Evolutionary conservation across 768 basidiomycete genomes (phyloP).

Genomic region (Daedaleopsis nitida): DNA sequence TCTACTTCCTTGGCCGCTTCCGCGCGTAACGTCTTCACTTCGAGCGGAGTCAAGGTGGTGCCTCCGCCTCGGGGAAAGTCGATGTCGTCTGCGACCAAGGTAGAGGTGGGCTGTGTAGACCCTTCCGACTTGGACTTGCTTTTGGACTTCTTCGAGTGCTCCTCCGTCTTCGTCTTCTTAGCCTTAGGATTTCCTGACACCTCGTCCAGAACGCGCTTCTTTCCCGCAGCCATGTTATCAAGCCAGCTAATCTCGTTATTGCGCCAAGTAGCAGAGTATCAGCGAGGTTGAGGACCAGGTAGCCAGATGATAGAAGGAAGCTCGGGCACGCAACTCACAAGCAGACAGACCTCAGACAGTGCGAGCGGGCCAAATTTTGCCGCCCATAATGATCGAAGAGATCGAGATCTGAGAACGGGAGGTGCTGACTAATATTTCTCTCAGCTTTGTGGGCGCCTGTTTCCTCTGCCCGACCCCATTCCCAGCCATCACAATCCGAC

Average conservation of each 20-base stretch:
- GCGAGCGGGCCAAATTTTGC: constrained; percentile 21
- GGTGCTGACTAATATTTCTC: constrained; percentile 16
- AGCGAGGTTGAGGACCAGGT: background rate
- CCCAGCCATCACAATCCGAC: no score
- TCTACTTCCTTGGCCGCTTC: constrained; percentile 88
- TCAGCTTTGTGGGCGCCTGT: background rate
- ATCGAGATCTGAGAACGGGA: constrained; percentile 9
- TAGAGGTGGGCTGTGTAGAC: constrained; percentile 37
- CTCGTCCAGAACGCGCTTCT: constrained; percentile 67
- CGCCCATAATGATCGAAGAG: constrained; percentile 19
- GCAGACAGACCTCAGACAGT: background rate
- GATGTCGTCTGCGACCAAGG: constrained; percentile 63
- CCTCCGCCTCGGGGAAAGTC: constrained; percentile 98
- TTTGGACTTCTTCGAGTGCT: constrained; percentile 33
- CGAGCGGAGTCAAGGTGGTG: constrained; percentile 82
- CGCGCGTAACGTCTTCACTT: constrained; percentile 82
- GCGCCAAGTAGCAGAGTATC: background rate
- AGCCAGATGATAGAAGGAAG: background rate
- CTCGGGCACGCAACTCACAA: background rate
- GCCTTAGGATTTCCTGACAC: constrained; percentile 45
- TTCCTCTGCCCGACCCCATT: constrained; percentile 1
- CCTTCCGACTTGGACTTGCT: constrained; percentile 23
- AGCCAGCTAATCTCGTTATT: background rate
- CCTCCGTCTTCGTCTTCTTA: constrained; percentile 62
- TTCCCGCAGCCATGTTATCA: constrained; percentile 45